Conservation (phyloP, 164 flowering plant genomes). For the Platanus orientalis region DNA sequence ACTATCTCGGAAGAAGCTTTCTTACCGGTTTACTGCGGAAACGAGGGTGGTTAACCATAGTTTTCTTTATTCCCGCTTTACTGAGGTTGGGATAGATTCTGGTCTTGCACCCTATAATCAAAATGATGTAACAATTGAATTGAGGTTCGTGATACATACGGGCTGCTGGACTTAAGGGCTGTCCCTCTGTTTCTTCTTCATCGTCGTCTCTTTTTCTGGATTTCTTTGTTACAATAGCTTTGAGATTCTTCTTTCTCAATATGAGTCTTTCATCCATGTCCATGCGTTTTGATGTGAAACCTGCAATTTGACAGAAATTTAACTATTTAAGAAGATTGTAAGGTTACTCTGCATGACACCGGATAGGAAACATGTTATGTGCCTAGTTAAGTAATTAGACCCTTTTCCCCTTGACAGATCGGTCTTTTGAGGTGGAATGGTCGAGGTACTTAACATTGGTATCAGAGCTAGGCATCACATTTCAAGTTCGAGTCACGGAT, state of each 20-base stretch:
- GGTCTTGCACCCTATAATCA: conserved; percentile 36
- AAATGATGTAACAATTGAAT: conserved; percentile 30
- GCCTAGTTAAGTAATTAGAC: too few relatives aligned
- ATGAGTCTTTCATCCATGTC: neutral
- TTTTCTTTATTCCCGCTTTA: conserved; percentile 17
- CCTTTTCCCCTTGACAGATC: too few relatives aligned
- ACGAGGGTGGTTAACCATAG: conserved; percentile 28
- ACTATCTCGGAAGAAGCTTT: too few relatives aligned
- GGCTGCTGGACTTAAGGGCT: conserved; percentile 39
- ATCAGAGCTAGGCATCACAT: too few relatives aligned
- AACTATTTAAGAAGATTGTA: too few relatives aligned
- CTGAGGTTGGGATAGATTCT: conserved; percentile 13
- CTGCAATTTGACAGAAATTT: too few relatives aligned
- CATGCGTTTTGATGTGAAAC: neutral
- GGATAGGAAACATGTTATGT: too few relatives aligned
- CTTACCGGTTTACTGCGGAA: conserved; percentile 40
- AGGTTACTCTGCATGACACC: too few relatives aligned
- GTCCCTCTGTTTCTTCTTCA: conserved; percentile 8
- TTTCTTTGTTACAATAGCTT: neutral
- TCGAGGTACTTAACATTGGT: too few relatives aligned
- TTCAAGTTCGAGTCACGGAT: too few relatives aligned
- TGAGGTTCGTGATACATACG: conserved; percentile 33
- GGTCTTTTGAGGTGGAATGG: too few relatives aligned
- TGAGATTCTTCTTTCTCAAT: neutral
- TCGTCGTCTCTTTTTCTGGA: neutral